Evolutionary conservation across 164 flowering plant species (phyloP).

Genomic region (Vitis rupestris): DNA sequence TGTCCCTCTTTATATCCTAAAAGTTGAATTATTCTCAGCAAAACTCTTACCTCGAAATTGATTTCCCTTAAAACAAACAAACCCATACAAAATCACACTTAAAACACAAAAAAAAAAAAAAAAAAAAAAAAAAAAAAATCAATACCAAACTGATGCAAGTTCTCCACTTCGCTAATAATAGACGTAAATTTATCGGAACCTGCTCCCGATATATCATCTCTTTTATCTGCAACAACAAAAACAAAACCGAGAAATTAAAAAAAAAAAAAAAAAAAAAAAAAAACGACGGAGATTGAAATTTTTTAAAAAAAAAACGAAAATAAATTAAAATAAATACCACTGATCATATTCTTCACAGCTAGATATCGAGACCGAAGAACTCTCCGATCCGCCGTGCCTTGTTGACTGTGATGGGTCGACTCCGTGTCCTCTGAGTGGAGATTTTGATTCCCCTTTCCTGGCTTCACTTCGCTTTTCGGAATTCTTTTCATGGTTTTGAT

Average conservation of each 20-base stretch:
- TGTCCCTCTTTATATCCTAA: too few species aligned
- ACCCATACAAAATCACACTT: background rate
- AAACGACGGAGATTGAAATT: background rate
- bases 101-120: too few species aligned
- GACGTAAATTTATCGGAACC: constrained; percentile 55
- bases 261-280: background rate
- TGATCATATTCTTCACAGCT: constrained; percentile 41
- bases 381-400: constrained; percentile 32
- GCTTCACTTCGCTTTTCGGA: too few species aligned
- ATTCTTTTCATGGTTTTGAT: too few species aligned
- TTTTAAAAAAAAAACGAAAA: background rate
- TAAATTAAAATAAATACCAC: constrained; percentile 25
- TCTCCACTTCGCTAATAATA: constrained; percentile 61
- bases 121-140: background rate
- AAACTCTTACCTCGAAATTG: too few species aligned
- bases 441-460: too few species aligned
- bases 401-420: constrained; percentile 6
- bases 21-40: too few species aligned
- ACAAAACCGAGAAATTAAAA: background rate
- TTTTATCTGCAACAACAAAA: constrained; percentile 48
- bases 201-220: constrained; percentile 49
- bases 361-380: constrained; percentile 52
- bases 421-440: constrained; percentile 2
- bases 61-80: background rate
- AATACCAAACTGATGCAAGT: constrained; percentile 64